Percentiles rank a stretch among this genome's conserved stretches.
Conservation (phyloP, 2,329 filamentous ascomycete species). For the Stromatinia cepivora region DNA sequence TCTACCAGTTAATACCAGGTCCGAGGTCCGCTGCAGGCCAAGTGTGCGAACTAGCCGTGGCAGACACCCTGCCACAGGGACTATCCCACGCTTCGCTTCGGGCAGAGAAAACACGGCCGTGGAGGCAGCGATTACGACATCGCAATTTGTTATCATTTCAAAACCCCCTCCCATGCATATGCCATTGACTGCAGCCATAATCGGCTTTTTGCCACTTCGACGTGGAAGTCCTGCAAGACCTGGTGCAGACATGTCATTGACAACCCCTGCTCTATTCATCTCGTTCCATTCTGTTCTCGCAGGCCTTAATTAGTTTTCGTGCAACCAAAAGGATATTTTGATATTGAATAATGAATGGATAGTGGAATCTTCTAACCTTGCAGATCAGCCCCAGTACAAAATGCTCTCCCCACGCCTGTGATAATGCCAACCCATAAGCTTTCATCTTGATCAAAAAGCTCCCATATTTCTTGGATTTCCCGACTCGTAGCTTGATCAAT, state of each 20-base stretch:
- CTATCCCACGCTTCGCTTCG: slow-evolving; percentile 68
- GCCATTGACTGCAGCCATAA: slow-evolving; percentile 74
- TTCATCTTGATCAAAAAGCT: slow-evolving; percentile 61
- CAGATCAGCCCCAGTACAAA: slow-evolving; percentile 66
- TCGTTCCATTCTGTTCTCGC: slow-evolving; percentile 53
- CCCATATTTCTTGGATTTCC: slow-evolving; percentile 50
- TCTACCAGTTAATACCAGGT: slow-evolving; percentile 66
- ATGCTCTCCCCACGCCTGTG: slow-evolving; percentile 61
- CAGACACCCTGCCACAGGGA: slow-evolving; percentile 67
- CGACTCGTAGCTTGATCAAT: slow-evolving; percentile 43
- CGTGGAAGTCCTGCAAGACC: slow-evolving; percentile 51
- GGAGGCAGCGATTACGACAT: slow-evolving; percentile 63
- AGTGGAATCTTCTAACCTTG: slow-evolving; percentile 50
- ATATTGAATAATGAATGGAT: slow-evolving; percentile 39
- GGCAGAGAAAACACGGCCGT: slow-evolving; percentile 65
- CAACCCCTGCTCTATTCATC: slow-evolving; percentile 28
- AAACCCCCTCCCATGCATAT: slow-evolving; percentile 71
- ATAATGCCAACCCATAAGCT: slow-evolving; percentile 61
- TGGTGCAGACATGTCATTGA: slow-evolving; percentile 35
- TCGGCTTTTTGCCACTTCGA: slow-evolving; percentile 65
- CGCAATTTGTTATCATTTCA: slow-evolving; percentile 70
- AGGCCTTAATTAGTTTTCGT: slow-evolving; percentile 20
- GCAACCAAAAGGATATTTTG: slow-evolving; percentile 35
- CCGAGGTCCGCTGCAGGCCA: slow-evolving; percentile 65
- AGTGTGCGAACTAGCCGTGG: slow-evolving; percentile 64